Evolutionary conservation across 805 yeast species (phyloP).

Genomic region (Phaffomyces opuntiae): DNA sequence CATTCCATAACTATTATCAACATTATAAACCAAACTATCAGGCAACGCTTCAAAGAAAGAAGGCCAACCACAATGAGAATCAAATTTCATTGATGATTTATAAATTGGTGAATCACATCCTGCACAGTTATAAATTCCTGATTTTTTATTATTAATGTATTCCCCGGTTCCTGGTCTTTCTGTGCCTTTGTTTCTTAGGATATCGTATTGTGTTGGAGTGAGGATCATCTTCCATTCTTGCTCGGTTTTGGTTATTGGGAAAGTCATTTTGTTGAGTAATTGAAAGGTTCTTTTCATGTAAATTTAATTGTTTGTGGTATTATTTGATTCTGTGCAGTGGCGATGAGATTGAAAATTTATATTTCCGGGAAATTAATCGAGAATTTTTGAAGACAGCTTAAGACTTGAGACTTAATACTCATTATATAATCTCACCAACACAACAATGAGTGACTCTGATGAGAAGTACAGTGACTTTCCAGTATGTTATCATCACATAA

Average conservation of each 20-base stretch:
- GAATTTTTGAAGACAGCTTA: too few species aligned
- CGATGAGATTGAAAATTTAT: too few species aligned
- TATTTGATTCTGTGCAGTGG: too few species aligned
- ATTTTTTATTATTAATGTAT: slow-evolving; percentile 33
- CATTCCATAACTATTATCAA: slow-evolving; percentile 70
- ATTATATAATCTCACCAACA: too few species aligned
- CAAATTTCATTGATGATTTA: slow-evolving; percentile 72
- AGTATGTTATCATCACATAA: slow-evolving; percentile 7
- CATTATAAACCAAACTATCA: slow-evolving; percentile 56
- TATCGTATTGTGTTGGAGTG: slow-evolving; percentile 68
- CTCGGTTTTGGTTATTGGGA: slow-evolving; percentile 26
- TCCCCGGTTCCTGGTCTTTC: slow-evolving; percentile 37
- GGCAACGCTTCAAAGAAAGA: slow-evolving; percentile 89
- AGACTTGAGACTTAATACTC: too few species aligned
- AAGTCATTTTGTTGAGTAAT: neutral
- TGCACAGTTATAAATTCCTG: slow-evolving; percentile 76
- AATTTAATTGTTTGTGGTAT: too few species aligned
- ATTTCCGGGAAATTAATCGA: too few species aligned
- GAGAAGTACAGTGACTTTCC: slow-evolving; percentile 17
- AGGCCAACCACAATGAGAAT: slow-evolving; percentile 97
- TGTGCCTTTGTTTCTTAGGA: slow-evolving; percentile 59
- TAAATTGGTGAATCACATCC: slow-evolving; percentile 82
- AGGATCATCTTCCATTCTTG: slow-evolving; percentile 77
- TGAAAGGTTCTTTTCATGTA: neutral
- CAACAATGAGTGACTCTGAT: too few species aligned